phyloP scores from a whole-genome alignment of 768 basidiomycete species.

The Pisolithus sp. region DNA sequence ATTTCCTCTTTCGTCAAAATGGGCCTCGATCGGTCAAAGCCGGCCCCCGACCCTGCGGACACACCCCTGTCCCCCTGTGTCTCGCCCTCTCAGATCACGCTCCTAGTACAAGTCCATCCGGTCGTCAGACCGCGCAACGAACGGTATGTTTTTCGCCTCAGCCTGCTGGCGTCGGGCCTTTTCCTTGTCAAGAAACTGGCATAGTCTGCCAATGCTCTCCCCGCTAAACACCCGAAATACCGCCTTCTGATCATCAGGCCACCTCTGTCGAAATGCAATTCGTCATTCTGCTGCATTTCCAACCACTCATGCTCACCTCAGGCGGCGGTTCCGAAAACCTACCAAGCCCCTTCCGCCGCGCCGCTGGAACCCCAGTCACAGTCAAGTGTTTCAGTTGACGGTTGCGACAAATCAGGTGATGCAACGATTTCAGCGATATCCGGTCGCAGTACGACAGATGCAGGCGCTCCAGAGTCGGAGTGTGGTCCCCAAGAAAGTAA shows the following conservation, averaged over 20 bases:
- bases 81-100: neutral
- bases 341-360: constrained; percentile 61
- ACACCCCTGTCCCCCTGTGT: neutral
- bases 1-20: no score
- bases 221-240: constrained; percentile 80
- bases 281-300: neutral
- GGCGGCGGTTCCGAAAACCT: constrained; percentile 75
- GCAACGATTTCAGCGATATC: constrained; percentile 70
- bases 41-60: no score
- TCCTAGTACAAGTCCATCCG: constrained; percentile 51
- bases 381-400: constrained; percentile 65
- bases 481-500: constrained; percentile 71
- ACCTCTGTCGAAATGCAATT: constrained; percentile 37
- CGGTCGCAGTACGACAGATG: constrained; percentile 85
- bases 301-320: constrained; percentile 32
- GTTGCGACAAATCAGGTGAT: constrained; percentile 57
- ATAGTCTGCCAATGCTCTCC: constrained; percentile 53
- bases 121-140: constrained; percentile 56
- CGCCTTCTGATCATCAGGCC: constrained; percentile 57
- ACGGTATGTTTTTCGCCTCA: constrained; percentile 55
- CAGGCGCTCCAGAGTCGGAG: constrained; percentile 62
- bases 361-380: constrained; percentile 72
- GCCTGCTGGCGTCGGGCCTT: constrained; percentile 48
- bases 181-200: constrained; percentile 69
- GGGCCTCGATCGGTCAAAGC: no score